A percentile compares a stretch with the other conserved stretches of the same genome.
These are phyloP conservation scores for Magnolia changhungtana DNA, from an alignment of 164 flowering plant genomes.

Conservation along the genomic window DNA sequence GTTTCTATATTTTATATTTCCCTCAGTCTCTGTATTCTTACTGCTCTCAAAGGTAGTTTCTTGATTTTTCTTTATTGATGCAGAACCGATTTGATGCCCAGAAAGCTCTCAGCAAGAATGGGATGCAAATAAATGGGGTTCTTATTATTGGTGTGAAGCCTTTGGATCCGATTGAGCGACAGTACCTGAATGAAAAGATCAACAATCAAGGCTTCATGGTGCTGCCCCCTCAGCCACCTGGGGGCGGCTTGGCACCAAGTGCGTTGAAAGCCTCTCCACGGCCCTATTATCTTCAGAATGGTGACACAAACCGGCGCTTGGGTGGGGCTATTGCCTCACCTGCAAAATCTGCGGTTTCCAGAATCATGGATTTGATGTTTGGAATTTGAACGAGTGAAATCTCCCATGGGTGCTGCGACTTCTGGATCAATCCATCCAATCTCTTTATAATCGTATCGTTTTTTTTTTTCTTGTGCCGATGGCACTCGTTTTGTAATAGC, in stretches of 20 bases:
- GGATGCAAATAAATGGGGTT: slow-evolving; percentile 79
- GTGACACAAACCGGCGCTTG: slow-evolving; percentile 39
- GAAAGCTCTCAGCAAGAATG: slow-evolving; percentile 81
- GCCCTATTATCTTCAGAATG: slow-evolving; percentile 58
- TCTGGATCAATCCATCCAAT: too few species aligned
- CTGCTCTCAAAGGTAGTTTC: background rate
- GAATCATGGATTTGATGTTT: slow-evolving; percentile 83
- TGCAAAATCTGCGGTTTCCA: slow-evolving; percentile 74
- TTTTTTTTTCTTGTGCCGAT: too few species aligned
- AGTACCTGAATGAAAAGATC: slow-evolving; percentile 54
- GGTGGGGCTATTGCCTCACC: slow-evolving; percentile 82
- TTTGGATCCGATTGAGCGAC: slow-evolving; percentile 72
- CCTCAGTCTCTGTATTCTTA: background rate
- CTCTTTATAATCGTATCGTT: too few species aligned
- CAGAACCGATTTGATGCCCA: slow-evolving; percentile 90
- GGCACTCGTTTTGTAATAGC: too few species aligned
- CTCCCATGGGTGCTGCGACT: background rate
- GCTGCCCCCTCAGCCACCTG: slow-evolving; percentile 49
- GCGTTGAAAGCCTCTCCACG: slow-evolving; percentile 34
- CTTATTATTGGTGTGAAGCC: slow-evolving; percentile 90
- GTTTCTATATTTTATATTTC: background rate
- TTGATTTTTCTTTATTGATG: slow-evolving; percentile 6
- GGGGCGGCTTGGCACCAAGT: slow-evolving; percentile 36
- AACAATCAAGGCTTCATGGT: slow-evolving; percentile 80
- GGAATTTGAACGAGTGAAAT: slow-evolving; percentile 47